Evolutionary conservation across 805 yeast species (phyloP), one percentile per base, ranked within the genome.

Genomic region (Starmerella vaccinii): DNA sequence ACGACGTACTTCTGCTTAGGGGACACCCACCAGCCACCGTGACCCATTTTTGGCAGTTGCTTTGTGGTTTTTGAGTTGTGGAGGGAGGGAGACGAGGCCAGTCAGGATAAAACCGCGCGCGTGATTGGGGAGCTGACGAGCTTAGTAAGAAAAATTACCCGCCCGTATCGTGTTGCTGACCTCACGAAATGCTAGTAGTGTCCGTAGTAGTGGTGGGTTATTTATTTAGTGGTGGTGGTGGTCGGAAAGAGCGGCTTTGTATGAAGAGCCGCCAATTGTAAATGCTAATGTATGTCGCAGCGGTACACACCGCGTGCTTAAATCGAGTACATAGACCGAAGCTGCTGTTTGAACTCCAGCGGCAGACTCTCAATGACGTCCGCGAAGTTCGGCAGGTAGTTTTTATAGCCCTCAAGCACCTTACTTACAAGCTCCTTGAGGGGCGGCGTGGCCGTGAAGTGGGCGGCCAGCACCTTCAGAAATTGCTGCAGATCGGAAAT

Each of bases 1-100:
- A 90, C 84, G 40, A 67, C 59, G 62, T 59, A 58, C 54, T 57
- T 58, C 53, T 60, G 63, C 53, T 57, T 57, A 35, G 61, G 61
- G 35, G 59, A 51, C 37, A 46, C 47, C 57, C 57, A 57, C 57
- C 59, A 53, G 56, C 57, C 59, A 19, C 59, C 60, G 57, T 53
- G 59, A 37, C 59, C 60, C 57, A 49, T 50, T 38, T 46, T 53
- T 23, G 10, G 27, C 16, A 33, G 33, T 41, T 47, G 34, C 27
- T 44, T 21, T 26, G 44, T 32, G 35, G 35, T 27, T 27, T 41
- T 26, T 41, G 7, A n/a, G 38, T 34, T 34, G 13, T 16, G 38
- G 34, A 16, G 32, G 26, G 23, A 23, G 23, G 18, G 34, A 27
- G 23, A 19, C 16, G 24, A 26, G 24, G 18, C 18, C 19, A 12